Evolutionary conservation across 805 yeast species (phyloP), one percentile per base, ranked within the genome.

Genomic region (Hagleromyces aurorensis): DNA sequence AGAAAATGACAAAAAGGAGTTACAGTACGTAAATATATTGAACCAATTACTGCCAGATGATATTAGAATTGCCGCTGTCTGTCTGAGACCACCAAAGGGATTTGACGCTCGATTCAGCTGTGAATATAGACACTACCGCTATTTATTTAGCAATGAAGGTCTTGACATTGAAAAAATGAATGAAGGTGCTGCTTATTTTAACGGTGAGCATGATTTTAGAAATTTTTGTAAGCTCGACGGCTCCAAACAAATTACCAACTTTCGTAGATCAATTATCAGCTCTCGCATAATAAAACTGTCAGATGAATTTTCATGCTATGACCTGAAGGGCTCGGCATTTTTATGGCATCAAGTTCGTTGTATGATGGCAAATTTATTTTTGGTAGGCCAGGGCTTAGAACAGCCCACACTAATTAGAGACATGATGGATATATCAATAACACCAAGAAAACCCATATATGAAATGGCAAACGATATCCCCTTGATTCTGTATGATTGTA

Each of bases 261-360:
- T 70, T 56, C 57, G 50, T n/a, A 67, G 98, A 48, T 66, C 64
- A 7, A 74, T 91, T 10, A 46, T 69, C 21, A 56, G 63, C 28
- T 65, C 85, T 0, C 52, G 63, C 6, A 76, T 83, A 8, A 38
- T 62, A 8, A 44, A 43, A 6, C 32, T 61, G 3, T 30, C 37
- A 9, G 56, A 64, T 18, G 72, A 69, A 4, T 64, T 71, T 32
- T 81, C 65, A 46, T 78, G 76, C 33, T 75, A 89, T 52, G 86
- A 85, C 50, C 60, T 91, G 30, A 66, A 70, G 38, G 98, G 98
- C 0, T 65, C 82, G 1, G 98, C 97, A 6, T 91, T 91, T 44
- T 59, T 91, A 33, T 91, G 97, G 97, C 97, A 91, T 53, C 98
- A 91, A 57, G 98, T 91, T 12, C 70, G 98, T 34, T 86, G 94